Evolutionary conservation across 805 yeast genomes (phyloP).

Genomic region (Ogataea dorogensis): DNA sequence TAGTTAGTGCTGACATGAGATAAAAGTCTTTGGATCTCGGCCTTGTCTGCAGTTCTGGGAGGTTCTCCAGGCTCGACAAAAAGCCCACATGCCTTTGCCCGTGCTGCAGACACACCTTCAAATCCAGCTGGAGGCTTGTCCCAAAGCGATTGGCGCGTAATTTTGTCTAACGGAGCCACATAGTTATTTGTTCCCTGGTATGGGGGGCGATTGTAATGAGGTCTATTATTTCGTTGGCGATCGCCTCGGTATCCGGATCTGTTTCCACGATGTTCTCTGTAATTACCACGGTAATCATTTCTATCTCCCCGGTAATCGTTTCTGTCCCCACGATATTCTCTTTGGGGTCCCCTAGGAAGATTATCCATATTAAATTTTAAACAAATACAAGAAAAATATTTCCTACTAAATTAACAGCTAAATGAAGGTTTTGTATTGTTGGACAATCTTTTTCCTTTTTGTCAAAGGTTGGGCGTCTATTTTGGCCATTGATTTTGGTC

Average conservation of each 20-base stretch:
- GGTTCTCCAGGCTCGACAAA: conserved; percentile 68
- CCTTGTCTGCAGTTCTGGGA: conserved; percentile 39
- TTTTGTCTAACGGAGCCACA: conserved; percentile 47
- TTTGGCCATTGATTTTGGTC: conserved; percentile 87
- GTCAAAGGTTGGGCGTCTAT: conserved; percentile 51
- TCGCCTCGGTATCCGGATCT: conserved; percentile 16
- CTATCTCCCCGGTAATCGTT: conserved; percentile 4
- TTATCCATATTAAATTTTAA: conserved; percentile 6
- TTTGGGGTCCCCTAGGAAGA: conserved; percentile 9
- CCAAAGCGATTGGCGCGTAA: conserved; percentile 62
- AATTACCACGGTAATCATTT: conserved; percentile 1
- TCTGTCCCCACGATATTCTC: conserved; percentile 6
- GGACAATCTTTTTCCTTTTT: conserved; percentile 5
- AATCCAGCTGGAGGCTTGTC: conserved; percentile 67
- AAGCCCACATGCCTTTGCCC: conserved; percentile 76
- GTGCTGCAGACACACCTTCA: conserved; percentile 68
- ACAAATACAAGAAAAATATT: conserved; percentile 2
- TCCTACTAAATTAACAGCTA: conserved; percentile 1
- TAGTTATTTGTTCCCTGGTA: conserved; percentile 18
- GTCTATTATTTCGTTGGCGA: conserved; percentile 12
- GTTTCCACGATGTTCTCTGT: conserved; percentile 5
- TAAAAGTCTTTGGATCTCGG: conserved; percentile 31
- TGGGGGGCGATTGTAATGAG: conserved; percentile 14
- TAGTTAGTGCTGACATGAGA: conserved; percentile 16
- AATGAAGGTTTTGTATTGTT: conserved; percentile 6